phyloP scores from a whole-genome alignment of 1,284 basidiomycete genomes.

The Sporisorium graminicola region DNA sequence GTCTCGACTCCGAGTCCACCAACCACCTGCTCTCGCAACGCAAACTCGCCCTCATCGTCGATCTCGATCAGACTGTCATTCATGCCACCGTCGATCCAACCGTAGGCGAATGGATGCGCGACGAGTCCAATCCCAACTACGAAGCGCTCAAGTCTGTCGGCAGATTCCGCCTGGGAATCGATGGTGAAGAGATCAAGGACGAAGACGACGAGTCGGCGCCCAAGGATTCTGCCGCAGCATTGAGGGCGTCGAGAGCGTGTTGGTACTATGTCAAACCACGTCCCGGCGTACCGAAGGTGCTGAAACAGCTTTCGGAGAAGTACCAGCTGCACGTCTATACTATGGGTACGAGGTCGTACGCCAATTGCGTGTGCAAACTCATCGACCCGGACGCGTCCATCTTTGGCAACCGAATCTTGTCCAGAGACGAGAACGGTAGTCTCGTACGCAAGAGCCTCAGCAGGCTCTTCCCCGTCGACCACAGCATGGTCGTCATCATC shows the following conservation, averaged over 20 bases:
- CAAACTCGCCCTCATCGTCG: conserved; percentile 93
- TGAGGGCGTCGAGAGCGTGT: conserved; percentile 73
- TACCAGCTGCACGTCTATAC: conserved; percentile 99
- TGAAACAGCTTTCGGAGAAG: conserved; percentile 78
- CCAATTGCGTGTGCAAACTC: conserved; percentile 91
- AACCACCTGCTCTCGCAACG: conserved; percentile 80
- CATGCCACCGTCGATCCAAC: conserved; percentile 99
- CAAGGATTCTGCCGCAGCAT: conserved; percentile 20
- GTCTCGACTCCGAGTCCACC: conserved; percentile 85
- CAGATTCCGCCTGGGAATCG: conserved; percentile 85
- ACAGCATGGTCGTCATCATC: conserved; percentile 98
- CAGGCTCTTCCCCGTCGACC: conserved; percentile 89
- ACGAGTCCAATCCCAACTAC: conserved; percentile 88
- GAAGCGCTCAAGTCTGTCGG: conserved; percentile 85
- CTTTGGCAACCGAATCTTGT: conserved; percentile 89
- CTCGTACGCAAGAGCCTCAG: conserved; percentile 90
- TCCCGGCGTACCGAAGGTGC: conserved; percentile 86
- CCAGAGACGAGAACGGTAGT: conserved; percentile 85
- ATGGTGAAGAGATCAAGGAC: conserved; percentile 74
- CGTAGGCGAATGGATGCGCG: conserved; percentile 94
- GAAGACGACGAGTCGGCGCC: conserved; percentile 32
- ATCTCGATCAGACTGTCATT: conserved; percentile 98
- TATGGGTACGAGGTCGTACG: conserved; percentile 97
- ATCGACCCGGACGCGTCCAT: conserved; percentile 89
- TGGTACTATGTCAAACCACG: conserved; percentile 96